Percentiles rank a stretch among this genome's conserved stretches.
Evolutionary conservation across 176 grass and related monocot species (phyloP).

Genomic region (Eragrostis curvula): DNA sequence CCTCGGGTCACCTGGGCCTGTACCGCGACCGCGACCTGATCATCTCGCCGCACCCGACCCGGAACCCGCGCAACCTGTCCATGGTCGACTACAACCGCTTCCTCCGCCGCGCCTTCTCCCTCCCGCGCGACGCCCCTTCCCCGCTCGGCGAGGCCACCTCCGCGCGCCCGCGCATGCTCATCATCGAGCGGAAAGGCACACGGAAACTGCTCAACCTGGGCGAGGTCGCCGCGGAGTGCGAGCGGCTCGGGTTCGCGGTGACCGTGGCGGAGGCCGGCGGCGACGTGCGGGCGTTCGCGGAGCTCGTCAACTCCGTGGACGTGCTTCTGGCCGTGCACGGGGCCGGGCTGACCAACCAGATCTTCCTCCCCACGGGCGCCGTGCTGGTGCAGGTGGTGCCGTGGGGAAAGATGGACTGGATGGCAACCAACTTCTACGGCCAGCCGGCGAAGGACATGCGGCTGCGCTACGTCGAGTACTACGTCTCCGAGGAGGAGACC

Average conservation of each 20-base stretch:
- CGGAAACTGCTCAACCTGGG: conserved; percentile 57
- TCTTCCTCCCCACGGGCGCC: conserved; percentile 76
- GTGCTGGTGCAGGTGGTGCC: conserved; percentile 80
- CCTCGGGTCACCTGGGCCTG: conserved; percentile 33
- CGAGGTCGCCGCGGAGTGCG: conserved; percentile 30
- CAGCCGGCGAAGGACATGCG: conserved; percentile 70
- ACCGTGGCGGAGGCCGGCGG: conserved; percentile 46
- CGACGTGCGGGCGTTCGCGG: conserved; percentile 59
- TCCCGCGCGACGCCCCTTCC: conserved; percentile 32
- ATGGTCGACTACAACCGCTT: conserved; percentile 66
- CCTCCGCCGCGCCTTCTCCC: conserved; percentile 41
- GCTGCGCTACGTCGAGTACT: conserved; percentile 86
- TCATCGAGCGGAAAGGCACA: conserved; percentile 58
- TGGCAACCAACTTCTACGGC: conserved; percentile 67
- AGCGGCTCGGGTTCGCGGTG: conserved; percentile 51
- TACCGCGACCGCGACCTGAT: conserved; percentile 65
- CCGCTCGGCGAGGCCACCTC: conserved; percentile 41
- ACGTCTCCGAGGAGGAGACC: conserved; percentile 74
- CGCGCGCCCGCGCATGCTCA: conserved; percentile 31
- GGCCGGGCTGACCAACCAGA: conserved; percentile 80
- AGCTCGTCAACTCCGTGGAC: conserved; percentile 66
- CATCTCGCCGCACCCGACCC: conserved; percentile 49
- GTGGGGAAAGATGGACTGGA: conserved; percentile 86
- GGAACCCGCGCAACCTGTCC: conserved; percentile 56
- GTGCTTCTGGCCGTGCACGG: conserved; percentile 82